Evolutionary conservation across 2,329 filamentous ascomycete species (phyloP), one percentile per base, ranked within the genome.

Genomic region (Fusarium cyanostomum): DNA sequence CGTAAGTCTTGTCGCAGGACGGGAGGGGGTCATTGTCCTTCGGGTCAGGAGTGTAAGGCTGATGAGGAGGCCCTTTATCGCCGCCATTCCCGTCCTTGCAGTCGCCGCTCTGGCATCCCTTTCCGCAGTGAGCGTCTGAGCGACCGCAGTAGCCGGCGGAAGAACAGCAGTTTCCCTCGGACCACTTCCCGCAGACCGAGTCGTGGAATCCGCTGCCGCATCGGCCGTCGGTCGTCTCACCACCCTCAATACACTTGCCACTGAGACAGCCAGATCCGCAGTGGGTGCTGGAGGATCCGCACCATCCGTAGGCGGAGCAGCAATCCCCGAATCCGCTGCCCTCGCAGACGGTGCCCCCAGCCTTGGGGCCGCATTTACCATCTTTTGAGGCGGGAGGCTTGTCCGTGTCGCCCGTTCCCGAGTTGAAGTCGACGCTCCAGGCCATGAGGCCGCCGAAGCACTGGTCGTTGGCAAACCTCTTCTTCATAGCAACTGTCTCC

Each of bases 401-500:
- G 13, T 30, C 39, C 4, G 31, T 52, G 31, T 31, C 31, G 8
- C 45, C 50, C 0, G 42, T 34, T 7, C 55, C 55, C 2, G 55
- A 46, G 13, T 55, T 31, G 15, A 59, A 55, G n/a, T 66, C 63
- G 15, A 66, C 54, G 18, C 56, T 61, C 52, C 58, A 67, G 11
- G 33, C 51, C 64, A 63, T 63, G 4, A 37, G 26, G 10, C 64
- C 64, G 3, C 64, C 64, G 31, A 65, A 58, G 24, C 64, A 65
- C 1, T 37, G 33, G 12, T 42, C 24, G 16, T 60, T 46, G 1
- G 64, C 64, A 21, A 51, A 59, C 15, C 30, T 18, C 5, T 38
- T 39, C 46, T 65, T 67, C 27, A 58, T 10, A 27, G 52, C 52
- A 18, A 65, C 37, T 0, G 71, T 73, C 10, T 74, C 70, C 1